Evolutionary conservation across 345 rosid genomes (phyloP).

Genomic region (Aurinia saxatilis): DNA sequence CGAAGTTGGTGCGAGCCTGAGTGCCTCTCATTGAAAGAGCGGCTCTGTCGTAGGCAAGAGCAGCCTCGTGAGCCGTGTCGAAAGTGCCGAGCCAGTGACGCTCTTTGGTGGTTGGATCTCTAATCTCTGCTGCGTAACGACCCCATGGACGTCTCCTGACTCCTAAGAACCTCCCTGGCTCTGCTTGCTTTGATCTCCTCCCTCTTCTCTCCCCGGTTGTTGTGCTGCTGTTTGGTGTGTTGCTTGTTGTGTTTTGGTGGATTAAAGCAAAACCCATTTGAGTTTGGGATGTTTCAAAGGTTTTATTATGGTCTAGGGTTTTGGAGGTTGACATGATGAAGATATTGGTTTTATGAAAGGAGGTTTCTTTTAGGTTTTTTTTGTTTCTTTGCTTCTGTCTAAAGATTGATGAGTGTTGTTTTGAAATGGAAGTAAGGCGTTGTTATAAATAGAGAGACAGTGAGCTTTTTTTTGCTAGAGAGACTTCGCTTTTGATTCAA

Average conservation of each 20-base stretch:
- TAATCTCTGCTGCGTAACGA: slow-evolving; percentile 88
- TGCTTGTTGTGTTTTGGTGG: slow-evolving; percentile 54
- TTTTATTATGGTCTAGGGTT: slow-evolving; percentile 27
- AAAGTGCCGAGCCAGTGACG: slow-evolving; percentile 98
- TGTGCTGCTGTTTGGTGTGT: too few relatives aligned
- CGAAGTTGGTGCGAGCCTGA: slow-evolving; percentile 87
- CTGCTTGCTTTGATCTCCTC: slow-evolving; percentile 76
- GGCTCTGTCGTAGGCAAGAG: slow-evolving; percentile 94
- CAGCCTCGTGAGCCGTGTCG: slow-evolving; percentile 97
- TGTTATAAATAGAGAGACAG: slow-evolving; percentile 31
- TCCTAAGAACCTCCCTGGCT: slow-evolving; percentile 87
- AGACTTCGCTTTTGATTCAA: slow-evolving; percentile 27
- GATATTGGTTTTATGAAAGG: not conserved
- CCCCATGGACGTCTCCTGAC: slow-evolving; percentile 97
- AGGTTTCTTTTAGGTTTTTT: slow-evolving; percentile 20
- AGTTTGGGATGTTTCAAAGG: slow-evolving; percentile 26
- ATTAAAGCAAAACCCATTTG: slow-evolving; percentile 42
- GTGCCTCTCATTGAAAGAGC: slow-evolving; percentile 95
- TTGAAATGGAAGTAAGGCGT: slow-evolving; percentile 24
- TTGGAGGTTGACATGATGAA: slow-evolving; percentile 26
- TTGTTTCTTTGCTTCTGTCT: slow-evolving; percentile 5
- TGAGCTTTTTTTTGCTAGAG: slow-evolving; percentile 4
- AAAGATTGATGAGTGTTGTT: slow-evolving; percentile 22
- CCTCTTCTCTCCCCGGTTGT: slow-evolving; percentile 48
- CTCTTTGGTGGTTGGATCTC: slow-evolving; percentile 96